Evolutionary conservation across 805 yeast species (phyloP).

Genomic region (Wickerhamiella sorbophila): DNA sequence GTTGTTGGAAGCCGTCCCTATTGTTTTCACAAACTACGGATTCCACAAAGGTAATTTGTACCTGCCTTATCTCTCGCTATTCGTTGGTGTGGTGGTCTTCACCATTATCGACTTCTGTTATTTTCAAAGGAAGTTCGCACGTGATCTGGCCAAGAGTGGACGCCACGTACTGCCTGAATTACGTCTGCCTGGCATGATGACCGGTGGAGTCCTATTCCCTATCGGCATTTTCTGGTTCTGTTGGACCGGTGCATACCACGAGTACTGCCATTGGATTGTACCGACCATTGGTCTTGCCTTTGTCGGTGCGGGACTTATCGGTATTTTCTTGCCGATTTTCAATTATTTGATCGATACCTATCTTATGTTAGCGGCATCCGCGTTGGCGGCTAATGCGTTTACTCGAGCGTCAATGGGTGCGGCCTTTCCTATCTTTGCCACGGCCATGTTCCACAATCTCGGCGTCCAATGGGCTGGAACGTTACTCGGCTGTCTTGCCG

Average conservation of each 20-base stretch:
- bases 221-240: slow-evolving; percentile 74
- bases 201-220: slow-evolving; percentile 56
- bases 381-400: slow-evolving; percentile 53
- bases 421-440: slow-evolving; percentile 57
- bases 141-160: slow-evolving; percentile 35
- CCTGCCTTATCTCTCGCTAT: slow-evolving; percentile 65
- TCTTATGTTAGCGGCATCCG: slow-evolving; percentile 43
- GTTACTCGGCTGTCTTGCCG: slow-evolving; percentile 47
- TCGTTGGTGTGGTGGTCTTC: slow-evolving; percentile 52
- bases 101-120: slow-evolving; percentile 36
- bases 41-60: slow-evolving; percentile 49
- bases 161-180: slow-evolving; percentile 61
- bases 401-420: slow-evolving; percentile 55
- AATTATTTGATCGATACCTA: slow-evolving; percentile 51
- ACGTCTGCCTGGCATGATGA: slow-evolving; percentile 62
- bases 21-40: slow-evolving; percentile 38
- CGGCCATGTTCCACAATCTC: slow-evolving; percentile 52
- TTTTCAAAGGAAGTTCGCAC: slow-evolving; percentile 39
- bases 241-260: slow-evolving; percentile 66
- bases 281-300: slow-evolving; percentile 42
- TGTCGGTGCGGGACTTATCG: slow-evolving; percentile 39
- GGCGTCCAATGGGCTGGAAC: slow-evolving; percentile 72
- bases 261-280: slow-evolving; percentile 44
- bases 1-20: slow-evolving; percentile 26
- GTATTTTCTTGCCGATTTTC: slow-evolving; percentile 44